phyloP scores from a whole-genome alignment of 1,139 yeast genomes.

The Saccharomycopsis crataegensis region DNA sequence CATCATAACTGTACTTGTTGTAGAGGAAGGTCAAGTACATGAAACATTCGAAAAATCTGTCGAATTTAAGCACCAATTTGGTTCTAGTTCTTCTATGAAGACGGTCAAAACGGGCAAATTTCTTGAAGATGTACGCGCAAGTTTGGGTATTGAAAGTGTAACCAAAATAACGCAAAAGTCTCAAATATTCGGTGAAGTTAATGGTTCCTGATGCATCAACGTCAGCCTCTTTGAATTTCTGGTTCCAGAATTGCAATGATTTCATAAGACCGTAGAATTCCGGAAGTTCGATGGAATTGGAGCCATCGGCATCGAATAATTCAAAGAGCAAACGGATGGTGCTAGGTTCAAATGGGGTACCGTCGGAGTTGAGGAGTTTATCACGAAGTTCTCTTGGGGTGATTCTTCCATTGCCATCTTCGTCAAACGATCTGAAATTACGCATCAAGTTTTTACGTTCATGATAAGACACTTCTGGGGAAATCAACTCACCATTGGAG shows the following conservation, averaged over 20 bases:
- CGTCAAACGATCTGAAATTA: conserved; percentile 35
- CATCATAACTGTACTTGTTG: conserved; percentile 9
- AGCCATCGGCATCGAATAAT: conserved; percentile 47
- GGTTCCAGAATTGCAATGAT: conserved; percentile 61
- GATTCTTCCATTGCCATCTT: conserved; percentile 47
- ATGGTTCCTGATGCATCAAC: conserved; percentile 52
- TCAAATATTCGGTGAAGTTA: conserved; percentile 58
- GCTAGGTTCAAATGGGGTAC: conserved; percentile 52
- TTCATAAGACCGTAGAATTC: conserved; percentile 70
- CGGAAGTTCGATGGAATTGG: conserved; percentile 45
- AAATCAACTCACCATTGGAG: conserved; percentile 2
- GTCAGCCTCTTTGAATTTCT: conserved; percentile 58
- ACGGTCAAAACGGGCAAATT: conserved; percentile 35
- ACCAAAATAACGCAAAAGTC: conserved; percentile 61
- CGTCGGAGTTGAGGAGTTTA: conserved; percentile 58
- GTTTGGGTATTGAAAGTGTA: conserved; percentile 51
- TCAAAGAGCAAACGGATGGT: conserved; percentile 60
- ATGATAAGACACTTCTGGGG: background rate
- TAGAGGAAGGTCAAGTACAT: conserved; percentile 42
- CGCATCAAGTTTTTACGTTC: conserved; percentile 4
- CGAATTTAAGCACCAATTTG: conserved; percentile 52
- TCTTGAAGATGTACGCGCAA: conserved; percentile 52
- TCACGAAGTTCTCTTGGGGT: conserved; percentile 52
- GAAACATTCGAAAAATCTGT: conserved; percentile 72
- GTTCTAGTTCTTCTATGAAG: conserved; percentile 3